Percentiles rank a stretch among this genome's conserved stretches.
These are phyloP conservation scores for Linnemannia schmuckeri DNA, from an alignment of 192 early-diverging fungal species.

Conservation along the genomic window DNA sequence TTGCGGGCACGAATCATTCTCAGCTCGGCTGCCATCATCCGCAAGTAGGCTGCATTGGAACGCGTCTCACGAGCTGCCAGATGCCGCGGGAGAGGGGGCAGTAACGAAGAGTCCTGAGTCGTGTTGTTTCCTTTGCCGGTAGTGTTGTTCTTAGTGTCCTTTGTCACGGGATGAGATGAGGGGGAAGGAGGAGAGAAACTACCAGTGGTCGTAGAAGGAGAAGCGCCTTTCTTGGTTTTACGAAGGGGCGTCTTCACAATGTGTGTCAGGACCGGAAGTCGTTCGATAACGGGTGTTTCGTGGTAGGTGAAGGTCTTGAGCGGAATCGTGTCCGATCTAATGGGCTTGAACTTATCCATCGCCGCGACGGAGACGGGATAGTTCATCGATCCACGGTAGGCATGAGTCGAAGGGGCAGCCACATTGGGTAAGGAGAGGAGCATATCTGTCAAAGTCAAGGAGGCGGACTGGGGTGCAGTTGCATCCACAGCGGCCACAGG, in stretches of 20 bases:
- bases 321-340: slow-evolving; percentile 47
- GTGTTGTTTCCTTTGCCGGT: background rate
- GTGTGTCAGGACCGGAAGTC: slow-evolving; percentile 17
- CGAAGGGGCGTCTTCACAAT: background rate
- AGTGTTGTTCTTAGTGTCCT: slow-evolving; percentile 4
- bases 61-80: slow-evolving; percentile 53
- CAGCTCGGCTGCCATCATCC: slow-evolving; percentile 63
- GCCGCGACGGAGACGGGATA: slow-evolving; percentile 46
- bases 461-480: slow-evolving; percentile 32
- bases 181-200: slow-evolving; percentile 14
- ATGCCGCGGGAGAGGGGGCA: slow-evolving; percentile 41
- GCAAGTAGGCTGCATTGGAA: slow-evolving; percentile 62
- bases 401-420: slow-evolving; percentile 18
- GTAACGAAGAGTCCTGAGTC: slow-evolving; percentile 16
- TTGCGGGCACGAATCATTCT: slow-evolving; percentile 68
- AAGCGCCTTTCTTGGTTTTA: background rate
- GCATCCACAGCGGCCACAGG: slow-evolving; percentile 40
- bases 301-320: slow-evolving; percentile 53
- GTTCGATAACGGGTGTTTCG: slow-evolving; percentile 50
- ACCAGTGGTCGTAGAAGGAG: background rate
- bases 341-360: slow-evolving; percentile 46
- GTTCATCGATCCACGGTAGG: slow-evolving; percentile 32
- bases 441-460: slow-evolving; percentile 32
- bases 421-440: slow-evolving; percentile 46
- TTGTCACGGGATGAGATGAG: slow-evolving; percentile 15